Evolutionary conservation across 1,284 basidiomycete species (phyloP).

Genomic region (Malassezia furfur): DNA sequence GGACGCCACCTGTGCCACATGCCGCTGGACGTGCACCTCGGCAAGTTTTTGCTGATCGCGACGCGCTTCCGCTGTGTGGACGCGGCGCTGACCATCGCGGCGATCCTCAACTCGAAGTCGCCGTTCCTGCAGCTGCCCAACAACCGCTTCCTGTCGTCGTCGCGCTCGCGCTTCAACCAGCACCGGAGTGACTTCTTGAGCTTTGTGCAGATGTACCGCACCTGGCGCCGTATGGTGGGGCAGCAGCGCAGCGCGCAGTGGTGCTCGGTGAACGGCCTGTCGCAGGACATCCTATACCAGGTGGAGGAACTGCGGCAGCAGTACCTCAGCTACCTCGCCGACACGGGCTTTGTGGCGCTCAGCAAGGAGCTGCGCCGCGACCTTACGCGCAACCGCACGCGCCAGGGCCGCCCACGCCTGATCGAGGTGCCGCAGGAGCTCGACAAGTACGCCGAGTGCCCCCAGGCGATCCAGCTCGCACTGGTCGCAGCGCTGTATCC

Average conservation of each 20-base stretch:
- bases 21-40: slow-evolving; percentile 91
- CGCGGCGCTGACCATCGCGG: slow-evolving; percentile 84
- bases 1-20: slow-evolving; percentile 81
- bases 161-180: slow-evolving; percentile 53
- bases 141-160: not conserved
- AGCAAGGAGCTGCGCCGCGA: slow-evolving; percentile 62
- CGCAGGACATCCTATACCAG: slow-evolving; percentile 81
- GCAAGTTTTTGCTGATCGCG: slow-evolving; percentile 82
- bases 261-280: slow-evolving; percentile 74
- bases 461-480: slow-evolving; percentile 66
- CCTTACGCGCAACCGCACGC: slow-evolving; percentile 53
- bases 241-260: slow-evolving; percentile 56
- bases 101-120: slow-evolving; percentile 81
- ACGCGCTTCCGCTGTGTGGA: slow-evolving; percentile 82
- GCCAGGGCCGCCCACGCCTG: slow-evolving; percentile 60
- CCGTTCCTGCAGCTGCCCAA: slow-evolving; percentile 56
- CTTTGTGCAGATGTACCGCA: slow-evolving; percentile 77
- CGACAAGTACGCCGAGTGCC: slow-evolving; percentile 60
- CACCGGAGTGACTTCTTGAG: slow-evolving; percentile 85
- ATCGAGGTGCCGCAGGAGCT: slow-evolving; percentile 61
- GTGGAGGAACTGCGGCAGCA: slow-evolving; percentile 95
- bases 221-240: slow-evolving; percentile 71
- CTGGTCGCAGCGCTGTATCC: slow-evolving; percentile 82
- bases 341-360: slow-evolving; percentile 72
- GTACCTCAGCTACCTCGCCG: slow-evolving; percentile 68